Conservation (phyloP, 306 rosid genomes). For the Glycyrrhiza uralensis region DNA sequence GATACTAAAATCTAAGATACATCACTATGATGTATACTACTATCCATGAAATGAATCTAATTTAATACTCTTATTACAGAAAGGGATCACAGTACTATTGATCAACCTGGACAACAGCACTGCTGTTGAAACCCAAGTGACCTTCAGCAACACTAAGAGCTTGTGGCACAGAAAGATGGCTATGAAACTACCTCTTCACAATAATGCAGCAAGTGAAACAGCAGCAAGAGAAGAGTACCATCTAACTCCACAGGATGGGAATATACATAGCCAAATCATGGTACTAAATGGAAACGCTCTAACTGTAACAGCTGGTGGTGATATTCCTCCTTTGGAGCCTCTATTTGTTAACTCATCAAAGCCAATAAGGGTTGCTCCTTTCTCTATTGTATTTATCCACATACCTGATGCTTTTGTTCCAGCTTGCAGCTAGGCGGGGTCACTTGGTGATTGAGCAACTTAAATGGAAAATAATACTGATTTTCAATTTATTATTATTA, state of each 20-base stretch:
- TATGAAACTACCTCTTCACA: constrained; percentile 14
- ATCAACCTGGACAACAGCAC: constrained; percentile 61
- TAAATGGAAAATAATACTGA: not conserved
- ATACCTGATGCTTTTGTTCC: constrained; percentile 54
- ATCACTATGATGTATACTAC: too few relatives aligned
- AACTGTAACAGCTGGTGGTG: constrained; percentile 50
- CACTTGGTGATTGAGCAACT: constrained; percentile 24
- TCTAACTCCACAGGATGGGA: constrained; percentile 56
- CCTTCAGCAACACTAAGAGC: constrained; percentile 22
- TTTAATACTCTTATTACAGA: constrained; percentile 44
- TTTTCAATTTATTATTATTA: constrained; percentile 12
- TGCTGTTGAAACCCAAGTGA: constrained; percentile 38
- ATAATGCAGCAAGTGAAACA: constrained; percentile 4
- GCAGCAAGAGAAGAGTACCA: constrained; percentile 80
- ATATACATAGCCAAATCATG: constrained; percentile 77
- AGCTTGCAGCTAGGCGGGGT: constrained; percentile 55
- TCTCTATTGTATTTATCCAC: constrained; percentile 80
- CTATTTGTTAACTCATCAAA: constrained; percentile 44
- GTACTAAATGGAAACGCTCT: constrained; percentile 67
- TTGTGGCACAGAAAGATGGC: constrained; percentile 34
- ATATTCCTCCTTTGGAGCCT: constrained; percentile 72
- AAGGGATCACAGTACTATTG: constrained; percentile 70
- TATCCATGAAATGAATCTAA: constrained; percentile 4
- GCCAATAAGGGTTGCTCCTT: constrained; percentile 63
- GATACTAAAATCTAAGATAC: too few relatives aligned